Base-by-base conservation (phyloP, 305 asterid genomes). In the Stenogyne calaminthoides region DNA sequence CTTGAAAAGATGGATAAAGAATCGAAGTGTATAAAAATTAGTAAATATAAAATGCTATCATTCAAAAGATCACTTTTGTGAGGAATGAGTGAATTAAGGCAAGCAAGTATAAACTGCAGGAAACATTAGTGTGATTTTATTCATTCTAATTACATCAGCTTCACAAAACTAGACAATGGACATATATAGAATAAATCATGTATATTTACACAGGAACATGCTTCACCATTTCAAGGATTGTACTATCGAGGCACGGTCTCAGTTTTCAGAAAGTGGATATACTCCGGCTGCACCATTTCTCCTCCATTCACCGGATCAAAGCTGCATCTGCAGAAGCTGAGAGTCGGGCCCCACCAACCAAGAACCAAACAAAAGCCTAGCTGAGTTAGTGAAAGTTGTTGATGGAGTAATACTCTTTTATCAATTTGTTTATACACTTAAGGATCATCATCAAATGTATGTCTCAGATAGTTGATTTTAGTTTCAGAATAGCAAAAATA, bases 281-380 rank as follows among this genome's bases (percentile, higher is more conserved):
- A 83, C 77, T 93, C 97, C 72, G 75, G 94, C 84, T 88, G 96
- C 84, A 80, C 90, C 98, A 93, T 93, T 32, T 77, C 81, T 69
- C 98, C 98, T 80, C 98, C 97, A 25, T 88, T 89, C 49, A 85
- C 89, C 12, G 86, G 87, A 86, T 93, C 97, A 64, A 91, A 89
- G 83, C 90, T 81, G 89, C 96, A 93, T 85, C 87, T 85, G 77
- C 87, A 85, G 89, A 89, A 93, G 85, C 98, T 91, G 93, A 59
- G 64, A 46, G 73, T 0, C 6, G 36, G 36, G 36, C 36, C 36
- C 6, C 36, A 32, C 36, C 36, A 32, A 4, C 36, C 6, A 32
- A 32, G 19, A 32, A 29, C 37, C 49, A 72, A 75, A 69, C 65
- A 11, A 57, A n/a, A 71, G 1, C 44, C 37, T 51, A n/a, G 74